Base-by-base conservation (phyloP, 2,329 filamentous ascomycete genomes). In the Chaetomium strumarium region DNA sequence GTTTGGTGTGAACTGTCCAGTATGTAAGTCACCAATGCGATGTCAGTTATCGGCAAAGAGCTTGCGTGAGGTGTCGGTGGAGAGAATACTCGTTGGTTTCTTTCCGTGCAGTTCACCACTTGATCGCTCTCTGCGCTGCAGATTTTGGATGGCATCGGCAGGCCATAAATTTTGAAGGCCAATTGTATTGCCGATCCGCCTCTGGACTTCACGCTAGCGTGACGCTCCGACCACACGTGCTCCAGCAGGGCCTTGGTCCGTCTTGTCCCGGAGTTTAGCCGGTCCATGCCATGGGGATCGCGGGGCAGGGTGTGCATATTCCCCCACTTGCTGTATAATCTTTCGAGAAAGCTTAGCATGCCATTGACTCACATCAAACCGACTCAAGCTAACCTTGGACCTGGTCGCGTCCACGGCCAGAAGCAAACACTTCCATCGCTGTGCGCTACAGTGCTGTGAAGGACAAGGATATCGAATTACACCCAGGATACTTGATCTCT, bases 111-210 rank as follows among this genome's bases (percentile, higher is more conserved):
- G 7, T 31, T 9, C 30, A n/a, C 43, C 40, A n/a, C 24, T 12
- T 46, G 48, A n/a, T 49, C 37, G 55, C 44, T 46, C 43, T 44
- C n/a, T 44, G 43, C 24, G 31, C 20, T 55, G 34, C 14, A 58
- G 60, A 60, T 60, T 62, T 61, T 56, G 51, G 48, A 48, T 40
- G 46, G 41, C 45, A 34, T 7, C 43, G 51, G 31, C 30, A 41
- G 44, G 38, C 50, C 53, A 24, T 24, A 59, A 60, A 59, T 56
- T 61, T 61, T 57, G 53, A 55, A 60, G 56, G 58, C 58, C 56
- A 61, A 61, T 59, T 57, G 58, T 58, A 55, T 50, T 43, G 49
- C 53, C 55, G 55, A 38, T 57, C 59, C 55, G 55, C 44, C 48
- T 57, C 24, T 24, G 4, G 24, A 24, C 24, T 24, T 7, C 24